phyloP scores from a whole-genome alignment of 805 yeast genomes.

The Ogataea pini region DNA sequence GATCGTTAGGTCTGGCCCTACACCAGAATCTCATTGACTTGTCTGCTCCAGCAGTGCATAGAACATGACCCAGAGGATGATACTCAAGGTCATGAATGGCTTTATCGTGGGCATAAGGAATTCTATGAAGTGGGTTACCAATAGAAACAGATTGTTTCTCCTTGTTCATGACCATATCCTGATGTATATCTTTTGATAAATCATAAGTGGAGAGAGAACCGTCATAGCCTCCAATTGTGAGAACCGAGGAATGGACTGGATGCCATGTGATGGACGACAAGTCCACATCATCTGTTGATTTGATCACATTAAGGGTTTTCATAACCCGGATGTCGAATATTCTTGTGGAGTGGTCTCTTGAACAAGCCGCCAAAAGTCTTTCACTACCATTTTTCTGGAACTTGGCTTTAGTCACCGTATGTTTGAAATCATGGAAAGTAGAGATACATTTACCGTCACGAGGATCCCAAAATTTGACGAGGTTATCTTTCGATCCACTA shows the following conservation, averaged over 20 bases:
- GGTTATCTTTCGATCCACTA: conserved; percentile 93
- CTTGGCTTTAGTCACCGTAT: conserved; percentile 81
- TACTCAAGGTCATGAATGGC: conserved; percentile 88
- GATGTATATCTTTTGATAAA: conserved; percentile 53
- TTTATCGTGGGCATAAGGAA: conserved; percentile 93
- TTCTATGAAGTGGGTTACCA: conserved; percentile 45
- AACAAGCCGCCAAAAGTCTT: conserved; percentile 76
- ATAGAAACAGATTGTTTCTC: conserved; percentile 29
- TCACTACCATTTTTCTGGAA: conserved; percentile 77
- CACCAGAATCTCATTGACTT: conserved; percentile 93
- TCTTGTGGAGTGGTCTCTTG: conserved; percentile 85
- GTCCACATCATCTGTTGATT: conserved; percentile 77
- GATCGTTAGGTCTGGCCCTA: conserved; percentile 87
- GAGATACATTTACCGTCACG: conserved; percentile 70
- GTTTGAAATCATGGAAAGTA: conserved; percentile 89
- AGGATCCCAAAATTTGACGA: conserved; percentile 96
- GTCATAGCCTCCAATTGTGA: conserved; percentile 85
- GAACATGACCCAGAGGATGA: conserved; percentile 90
- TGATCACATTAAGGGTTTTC: conserved; percentile 70
- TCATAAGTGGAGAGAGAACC: conserved; percentile 82
- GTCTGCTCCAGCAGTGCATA: conserved; percentile 93
- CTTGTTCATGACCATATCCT: conserved; percentile 24
- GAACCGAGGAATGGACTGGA: conserved; percentile 76
- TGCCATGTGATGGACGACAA: conserved; percentile 89
- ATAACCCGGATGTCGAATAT: conserved; percentile 85